Conservation (phyloP, 768 basidiomycete genomes). For the Lepiota brunneoincarnata region DNA sequence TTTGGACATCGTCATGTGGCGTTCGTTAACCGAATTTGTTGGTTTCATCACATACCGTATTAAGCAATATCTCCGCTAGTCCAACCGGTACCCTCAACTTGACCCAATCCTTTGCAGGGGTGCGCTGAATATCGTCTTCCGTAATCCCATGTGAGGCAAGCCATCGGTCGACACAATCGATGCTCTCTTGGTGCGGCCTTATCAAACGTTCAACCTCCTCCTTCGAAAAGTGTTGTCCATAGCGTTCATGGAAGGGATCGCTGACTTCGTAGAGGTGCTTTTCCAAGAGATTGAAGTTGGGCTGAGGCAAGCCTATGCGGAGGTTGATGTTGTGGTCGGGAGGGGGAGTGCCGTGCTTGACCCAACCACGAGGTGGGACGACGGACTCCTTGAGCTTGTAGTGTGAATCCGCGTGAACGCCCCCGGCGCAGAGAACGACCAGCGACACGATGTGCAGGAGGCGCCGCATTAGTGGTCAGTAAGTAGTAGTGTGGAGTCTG, state of each 20-base stretch:
- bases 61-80: conserved; percentile 64
- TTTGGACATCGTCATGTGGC: not conserved
- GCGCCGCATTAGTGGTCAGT: not conserved
- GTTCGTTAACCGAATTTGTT: not conserved
- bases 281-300: conserved; percentile 46
- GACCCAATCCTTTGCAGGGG: conserved; percentile 68
- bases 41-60: conserved; percentile 35
- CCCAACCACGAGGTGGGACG: conserved; percentile 46
- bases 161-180: conserved; percentile 61
- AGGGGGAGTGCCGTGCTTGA: conserved; percentile 39
- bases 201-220: conserved; percentile 63
- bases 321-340: conserved; percentile 47
- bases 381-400: conserved; percentile 32
- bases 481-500: not conserved
- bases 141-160: conserved; percentile 51
- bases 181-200: conserved; percentile 52
- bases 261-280: conserved; percentile 53
- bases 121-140: conserved; percentile 43
- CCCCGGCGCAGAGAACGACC: conserved; percentile 6
- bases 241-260: conserved; percentile 50
- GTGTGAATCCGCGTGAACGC: conserved; percentile 16
- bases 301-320: conserved; percentile 55
- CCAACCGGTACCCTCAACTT: conserved; percentile 54
- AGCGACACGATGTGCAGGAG: conserved; percentile 10
- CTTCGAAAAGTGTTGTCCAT: conserved; percentile 57